phyloP scores from a whole-genome alignment of 2,329 filamentous ascomycete species.

The Hymenoscyphus repandus region DNA sequence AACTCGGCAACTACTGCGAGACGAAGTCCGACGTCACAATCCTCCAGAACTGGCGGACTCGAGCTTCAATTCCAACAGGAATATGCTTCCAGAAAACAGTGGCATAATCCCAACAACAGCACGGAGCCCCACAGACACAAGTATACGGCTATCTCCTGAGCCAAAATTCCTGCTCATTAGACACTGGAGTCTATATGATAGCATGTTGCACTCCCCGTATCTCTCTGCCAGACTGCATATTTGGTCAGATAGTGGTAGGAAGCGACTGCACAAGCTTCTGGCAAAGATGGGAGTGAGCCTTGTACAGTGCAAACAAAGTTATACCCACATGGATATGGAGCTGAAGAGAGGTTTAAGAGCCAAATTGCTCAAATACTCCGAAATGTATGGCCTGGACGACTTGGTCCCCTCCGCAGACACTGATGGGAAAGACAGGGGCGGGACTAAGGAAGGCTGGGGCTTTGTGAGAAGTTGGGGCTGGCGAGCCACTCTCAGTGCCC shows the following conservation, averaged over 20 bases:
- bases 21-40: conserved; percentile 91
- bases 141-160: conserved; percentile 88
- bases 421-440: conserved; percentile 62
- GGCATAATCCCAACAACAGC: conserved; percentile 89
- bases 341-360: conserved; percentile 82
- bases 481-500: conserved; percentile 88
- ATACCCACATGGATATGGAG: conserved; percentile 98
- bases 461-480: conserved; percentile 98
- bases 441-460: conserved; percentile 87
- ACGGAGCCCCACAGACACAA: conserved; percentile 81
- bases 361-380: conserved; percentile 85
- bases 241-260: conserved; percentile 86
- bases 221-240: conserved; percentile 87
- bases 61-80: conserved; percentile 52
- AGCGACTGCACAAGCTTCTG: conserved; percentile 85
- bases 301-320: conserved; percentile 89
- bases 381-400: conserved; percentile 88
- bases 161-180: conserved; percentile 87
- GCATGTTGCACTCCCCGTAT: conserved; percentile 96
- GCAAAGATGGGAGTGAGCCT: conserved; percentile 98
- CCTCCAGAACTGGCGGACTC: conserved; percentile 61
- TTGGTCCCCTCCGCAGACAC: conserved; percentile 77
- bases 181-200: conserved; percentile 97
- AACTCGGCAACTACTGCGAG: conserved; percentile 78
- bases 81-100: conserved; percentile 57